Percentiles rank a stretch among this genome's conserved stretches.
phyloP scores from a whole-genome alignment of 2,329 filamentous ascomycete species.

The Exophiala oligosperma region DNA sequence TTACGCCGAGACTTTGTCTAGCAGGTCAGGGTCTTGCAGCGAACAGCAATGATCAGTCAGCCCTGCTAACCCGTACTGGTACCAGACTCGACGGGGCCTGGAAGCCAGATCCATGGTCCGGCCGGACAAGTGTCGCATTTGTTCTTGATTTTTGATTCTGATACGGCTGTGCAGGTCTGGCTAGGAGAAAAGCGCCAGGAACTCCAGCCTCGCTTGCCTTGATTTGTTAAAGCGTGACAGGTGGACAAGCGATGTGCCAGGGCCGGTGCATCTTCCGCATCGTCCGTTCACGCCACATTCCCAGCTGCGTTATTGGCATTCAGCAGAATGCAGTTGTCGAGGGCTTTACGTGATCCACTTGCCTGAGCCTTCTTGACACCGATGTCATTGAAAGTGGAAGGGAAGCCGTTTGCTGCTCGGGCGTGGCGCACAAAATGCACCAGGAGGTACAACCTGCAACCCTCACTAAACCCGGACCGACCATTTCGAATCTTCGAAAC shows the following conservation, averaged over 20 bases:
- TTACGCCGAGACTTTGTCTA: too few species aligned
- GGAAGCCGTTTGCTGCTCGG: not conserved
- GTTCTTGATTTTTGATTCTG: too few species aligned
- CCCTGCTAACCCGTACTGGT: too few species aligned
- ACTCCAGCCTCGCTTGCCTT: not conserved
- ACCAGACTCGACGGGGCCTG: too few species aligned
- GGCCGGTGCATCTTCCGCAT: not conserved
- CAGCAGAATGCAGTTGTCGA: not conserved
- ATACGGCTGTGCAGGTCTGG: not conserved
- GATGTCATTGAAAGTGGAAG: not conserved
- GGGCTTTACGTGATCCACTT: not conserved
- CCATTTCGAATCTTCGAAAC: not conserved
- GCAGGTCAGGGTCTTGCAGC: too few species aligned
- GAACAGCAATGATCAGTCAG: too few species aligned
- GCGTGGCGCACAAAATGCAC: slow-evolving; percentile 5
- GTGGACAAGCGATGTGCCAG: not conserved
- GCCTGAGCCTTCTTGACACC: not conserved
- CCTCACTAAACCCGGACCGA: not conserved
- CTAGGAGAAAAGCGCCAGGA: not conserved
- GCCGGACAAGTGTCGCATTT: too few species aligned
- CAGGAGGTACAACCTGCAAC: slow-evolving; percentile 1
- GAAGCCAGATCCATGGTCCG: too few species aligned
- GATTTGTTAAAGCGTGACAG: not conserved
- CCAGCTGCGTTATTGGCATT: not conserved
- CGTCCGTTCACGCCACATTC: not conserved